Conservation (phyloP, 139 green algal species). For the Eudorina sp. region DNA sequence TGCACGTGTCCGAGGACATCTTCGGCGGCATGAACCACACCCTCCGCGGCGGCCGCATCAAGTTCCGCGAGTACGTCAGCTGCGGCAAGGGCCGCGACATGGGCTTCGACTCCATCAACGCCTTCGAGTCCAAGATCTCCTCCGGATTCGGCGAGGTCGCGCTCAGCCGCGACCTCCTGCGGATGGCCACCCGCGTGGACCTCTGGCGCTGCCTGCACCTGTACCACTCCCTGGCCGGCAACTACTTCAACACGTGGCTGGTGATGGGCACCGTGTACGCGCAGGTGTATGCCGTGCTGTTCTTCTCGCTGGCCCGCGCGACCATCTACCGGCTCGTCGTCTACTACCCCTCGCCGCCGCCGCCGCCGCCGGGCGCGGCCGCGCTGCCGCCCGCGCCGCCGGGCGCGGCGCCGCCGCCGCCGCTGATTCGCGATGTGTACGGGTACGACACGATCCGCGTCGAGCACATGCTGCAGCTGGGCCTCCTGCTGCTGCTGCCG, state of each 20-base stretch:
- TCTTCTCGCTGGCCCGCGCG: conserved; percentile 49
- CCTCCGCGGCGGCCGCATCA: conserved; percentile 80
- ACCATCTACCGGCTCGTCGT: not conserved
- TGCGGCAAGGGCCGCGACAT: conserved; percentile 90
- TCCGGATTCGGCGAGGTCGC: conserved; percentile 84
- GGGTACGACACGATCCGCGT: conserved; percentile 54
- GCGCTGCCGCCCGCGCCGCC: not conserved
- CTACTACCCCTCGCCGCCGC: conserved; percentile 22
- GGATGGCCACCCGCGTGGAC: conserved; percentile 78
- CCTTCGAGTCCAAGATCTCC: conserved; percentile 89
- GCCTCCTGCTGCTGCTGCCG: conserved; percentile 75
- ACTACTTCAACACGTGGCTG: conserved; percentile 84
- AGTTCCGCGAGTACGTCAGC: conserved; percentile 88
- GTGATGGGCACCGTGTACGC: conserved; percentile 82
- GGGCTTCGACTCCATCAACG: conserved; percentile 90
- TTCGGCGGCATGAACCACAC: conserved; percentile 82
- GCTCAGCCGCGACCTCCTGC: conserved; percentile 80
- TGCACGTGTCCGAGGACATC: conserved; percentile 79
- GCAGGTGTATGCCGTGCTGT: conserved; percentile 67
- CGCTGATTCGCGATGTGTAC: conserved; percentile 38
- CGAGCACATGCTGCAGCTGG: conserved; percentile 79
- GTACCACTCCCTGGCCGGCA: conserved; percentile 64
- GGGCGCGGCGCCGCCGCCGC: not conserved
- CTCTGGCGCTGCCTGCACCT: conserved; percentile 77
- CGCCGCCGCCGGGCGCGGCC: not conserved